Conservation (phyloP, 495 filamentous ascomycete genomes). For the Aspergillus asperescens region DNA sequence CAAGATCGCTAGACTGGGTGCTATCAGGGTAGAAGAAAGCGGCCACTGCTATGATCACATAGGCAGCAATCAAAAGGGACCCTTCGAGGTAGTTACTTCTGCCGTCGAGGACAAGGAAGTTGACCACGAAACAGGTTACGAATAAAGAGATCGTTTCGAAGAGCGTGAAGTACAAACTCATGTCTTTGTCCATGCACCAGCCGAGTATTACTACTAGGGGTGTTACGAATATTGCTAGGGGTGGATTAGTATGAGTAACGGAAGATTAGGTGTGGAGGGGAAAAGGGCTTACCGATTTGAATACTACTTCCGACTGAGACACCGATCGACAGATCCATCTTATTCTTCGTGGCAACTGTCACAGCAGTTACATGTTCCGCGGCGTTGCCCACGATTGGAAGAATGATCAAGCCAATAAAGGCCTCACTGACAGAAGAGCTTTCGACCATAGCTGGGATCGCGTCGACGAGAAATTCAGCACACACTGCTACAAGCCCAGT, state of each 20-base stretch:
- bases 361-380: constrained; percentile 91
- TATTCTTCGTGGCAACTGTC: constrained; percentile 85
- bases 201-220: constrained; percentile 85
- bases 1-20: constrained; percentile 24
- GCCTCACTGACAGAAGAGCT: constrained; percentile 62
- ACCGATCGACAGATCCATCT: constrained; percentile 92
- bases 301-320: constrained; percentile 85
- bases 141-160: constrained; percentile 88
- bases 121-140: constrained; percentile 80
- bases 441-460: constrained; percentile 67
- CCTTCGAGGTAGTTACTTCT: constrained; percentile 87
- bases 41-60: constrained; percentile 52
- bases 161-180: constrained; percentile 86
- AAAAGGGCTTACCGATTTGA: constrained; percentile 47
- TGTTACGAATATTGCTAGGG: constrained; percentile 79
- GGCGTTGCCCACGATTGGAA: constrained; percentile 88
- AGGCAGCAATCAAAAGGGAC: constrained; percentile 72
- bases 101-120: constrained; percentile 84
- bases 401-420: constrained; percentile 83
- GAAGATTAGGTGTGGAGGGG: background rate
- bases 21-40: constrained; percentile 37
- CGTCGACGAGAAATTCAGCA: constrained; percentile 81
- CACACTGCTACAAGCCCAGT: constrained; percentile 79
- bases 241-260: constrained; percentile 8
- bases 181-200: constrained; percentile 74